A percentile compares a stretch with the other conserved stretches of the same genome.
phyloP scores from a whole-genome alignment of 257 asterid species.

The Perilla frutescens region DNA sequence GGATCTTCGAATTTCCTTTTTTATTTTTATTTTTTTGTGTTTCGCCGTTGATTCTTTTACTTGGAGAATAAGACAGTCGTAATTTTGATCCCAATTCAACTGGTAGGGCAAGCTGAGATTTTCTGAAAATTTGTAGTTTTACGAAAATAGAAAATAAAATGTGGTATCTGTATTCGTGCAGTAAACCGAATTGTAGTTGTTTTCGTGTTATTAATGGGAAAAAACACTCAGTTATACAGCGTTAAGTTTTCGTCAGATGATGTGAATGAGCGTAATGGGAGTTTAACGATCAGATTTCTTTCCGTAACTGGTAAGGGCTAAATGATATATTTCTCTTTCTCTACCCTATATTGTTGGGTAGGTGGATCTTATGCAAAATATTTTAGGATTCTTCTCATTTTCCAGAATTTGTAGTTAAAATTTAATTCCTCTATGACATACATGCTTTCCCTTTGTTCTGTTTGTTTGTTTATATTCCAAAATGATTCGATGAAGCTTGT shows the following conservation, averaged over 20 bases:
- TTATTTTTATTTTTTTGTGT: background rate
- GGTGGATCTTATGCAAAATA: constrained; percentile 9
- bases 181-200: constrained; percentile 15
- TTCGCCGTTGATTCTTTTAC: background rate
- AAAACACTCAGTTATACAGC: background rate
- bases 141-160: constrained; percentile 8
- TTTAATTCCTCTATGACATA: background rate
- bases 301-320: background rate
- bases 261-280: background rate
- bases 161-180: background rate
- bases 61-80: background rate
- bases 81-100: background rate
- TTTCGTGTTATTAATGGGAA: background rate
- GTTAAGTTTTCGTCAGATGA: constrained; percentile 14
- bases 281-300: constrained; percentile 8
- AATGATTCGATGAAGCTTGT: constrained; percentile 24
- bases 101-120: constrained; percentile 7
- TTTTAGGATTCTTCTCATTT: background rate
- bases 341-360: background rate
- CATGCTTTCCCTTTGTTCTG: background rate
- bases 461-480: background rate
- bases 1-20: constrained; percentile 38
- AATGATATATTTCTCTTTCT: constrained; percentile 9
- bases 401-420: background rate
- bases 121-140: background rate